phyloP scores from a whole-genome alignment of 345 rosid genomes.

The Populus tremula region DNA sequence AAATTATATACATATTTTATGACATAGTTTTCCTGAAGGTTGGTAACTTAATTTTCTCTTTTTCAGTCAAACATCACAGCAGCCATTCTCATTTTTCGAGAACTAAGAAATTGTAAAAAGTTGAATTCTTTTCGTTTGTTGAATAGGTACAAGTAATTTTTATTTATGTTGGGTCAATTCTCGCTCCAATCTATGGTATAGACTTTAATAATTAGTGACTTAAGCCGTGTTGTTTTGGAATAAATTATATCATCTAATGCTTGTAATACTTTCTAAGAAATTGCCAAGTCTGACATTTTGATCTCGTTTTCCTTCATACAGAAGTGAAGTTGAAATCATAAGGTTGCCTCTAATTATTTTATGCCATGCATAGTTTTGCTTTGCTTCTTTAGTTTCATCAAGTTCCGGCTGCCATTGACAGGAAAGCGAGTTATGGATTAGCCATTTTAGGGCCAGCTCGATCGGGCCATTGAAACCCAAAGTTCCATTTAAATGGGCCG shows the following conservation, averaged over 20 bases:
- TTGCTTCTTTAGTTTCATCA: no score
- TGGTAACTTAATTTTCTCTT: no score
- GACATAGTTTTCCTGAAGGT: no score
- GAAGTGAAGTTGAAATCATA: background rate
- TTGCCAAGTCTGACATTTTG: background rate
- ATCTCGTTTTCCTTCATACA: background rate
- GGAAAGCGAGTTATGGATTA: background rate
- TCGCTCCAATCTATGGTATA: no score
- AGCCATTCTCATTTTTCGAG: background rate
- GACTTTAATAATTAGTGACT: background rate
- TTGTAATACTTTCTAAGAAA: background rate
- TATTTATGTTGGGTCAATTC: background rate
- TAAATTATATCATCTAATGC: background rate
- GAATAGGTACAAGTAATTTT: no score
- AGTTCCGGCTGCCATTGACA: background rate
- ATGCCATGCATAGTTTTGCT: background rate
- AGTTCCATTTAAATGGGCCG: background rate
- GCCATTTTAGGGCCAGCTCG: background rate
- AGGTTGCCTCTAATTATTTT: background rate
- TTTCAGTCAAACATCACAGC: background rate
- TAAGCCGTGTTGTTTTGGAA: background rate
- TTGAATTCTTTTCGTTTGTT: no score
- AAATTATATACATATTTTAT: no score
- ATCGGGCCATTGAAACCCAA: background rate
- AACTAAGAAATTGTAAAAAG: no score